Evolutionary conservation across 345 rosid genomes (phyloP).

Genomic region (Citrus medica): DNA sequence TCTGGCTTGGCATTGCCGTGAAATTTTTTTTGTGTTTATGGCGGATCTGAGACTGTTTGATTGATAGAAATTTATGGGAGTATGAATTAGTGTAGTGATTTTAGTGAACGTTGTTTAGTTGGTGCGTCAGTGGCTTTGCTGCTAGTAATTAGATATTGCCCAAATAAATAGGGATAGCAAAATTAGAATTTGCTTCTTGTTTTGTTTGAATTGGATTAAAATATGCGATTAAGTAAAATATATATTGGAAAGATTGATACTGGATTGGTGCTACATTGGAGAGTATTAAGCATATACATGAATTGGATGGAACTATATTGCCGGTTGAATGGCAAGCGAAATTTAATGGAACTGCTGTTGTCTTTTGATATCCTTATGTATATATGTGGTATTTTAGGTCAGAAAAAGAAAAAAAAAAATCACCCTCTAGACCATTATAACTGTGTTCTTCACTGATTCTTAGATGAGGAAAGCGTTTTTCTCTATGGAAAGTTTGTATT

Average conservation of each 20-base stretch:
- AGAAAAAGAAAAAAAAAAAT: neutral
- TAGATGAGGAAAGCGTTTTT: neutral
- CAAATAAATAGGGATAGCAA: neutral
- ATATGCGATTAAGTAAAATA: neutral
- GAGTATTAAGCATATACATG: neutral
- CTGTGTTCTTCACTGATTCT: neutral
- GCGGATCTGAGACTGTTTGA: slow-evolving; percentile 29
- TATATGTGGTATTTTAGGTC: neutral
- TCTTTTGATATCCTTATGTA: neutral
- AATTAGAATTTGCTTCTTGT: neutral
- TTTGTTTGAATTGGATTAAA: neutral
- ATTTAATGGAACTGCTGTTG: neutral
- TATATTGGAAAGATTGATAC: neutral
- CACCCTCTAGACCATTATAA: neutral
- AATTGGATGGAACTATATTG: neutral
- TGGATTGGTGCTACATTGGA: neutral
- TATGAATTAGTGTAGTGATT: neutral
- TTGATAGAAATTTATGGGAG: neutral
- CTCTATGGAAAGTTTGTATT: neutral
- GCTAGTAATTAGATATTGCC: neutral
- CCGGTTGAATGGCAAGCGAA: neutral
- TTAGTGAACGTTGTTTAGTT: neutral
- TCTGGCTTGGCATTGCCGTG: too few species aligned
- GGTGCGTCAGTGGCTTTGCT: neutral
- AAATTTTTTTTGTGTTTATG: neutral